A percentile compares a stretch with the other conserved stretches of the same genome.
Conservation (phyloP, 1,284 basidiomycete species). For the Singerocomus inundabilis region DNA sequence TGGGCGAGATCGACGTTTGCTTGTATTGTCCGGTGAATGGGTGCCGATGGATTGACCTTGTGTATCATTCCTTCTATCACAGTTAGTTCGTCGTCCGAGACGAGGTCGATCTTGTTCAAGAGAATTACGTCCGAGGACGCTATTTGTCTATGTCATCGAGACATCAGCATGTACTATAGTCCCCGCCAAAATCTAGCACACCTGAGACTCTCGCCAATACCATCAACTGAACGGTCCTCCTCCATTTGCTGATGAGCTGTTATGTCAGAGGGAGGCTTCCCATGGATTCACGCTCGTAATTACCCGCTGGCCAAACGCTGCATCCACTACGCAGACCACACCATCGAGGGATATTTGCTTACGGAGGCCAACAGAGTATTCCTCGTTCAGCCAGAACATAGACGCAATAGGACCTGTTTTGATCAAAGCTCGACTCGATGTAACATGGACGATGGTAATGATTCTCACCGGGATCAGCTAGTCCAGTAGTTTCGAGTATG, state of each 20-base stretch:
- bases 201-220: conserved; percentile 76
- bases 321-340: conserved; percentile 90
- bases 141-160: conserved; percentile 66
- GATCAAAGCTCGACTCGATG: not conserved
- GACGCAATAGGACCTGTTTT: conserved; percentile 71
- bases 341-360: conserved; percentile 81
- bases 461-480: conserved; percentile 82
- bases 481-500: conserved; percentile 87
- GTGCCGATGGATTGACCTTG: conserved; percentile 75
- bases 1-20: conserved; percentile 67
- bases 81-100: conserved; percentile 39
- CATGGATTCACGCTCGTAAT: conserved; percentile 10
- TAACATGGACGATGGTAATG: not conserved
- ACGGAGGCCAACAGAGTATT: conserved; percentile 69
- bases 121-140: conserved; percentile 88
- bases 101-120: conserved; percentile 85
- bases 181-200: conserved; percentile 32
- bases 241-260: conserved; percentile 68
- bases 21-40: conserved; percentile 68
- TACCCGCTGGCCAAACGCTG: conserved; percentile 79
- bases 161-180: not conserved
- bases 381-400: conserved; percentile 92
- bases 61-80: conserved; percentile 60
- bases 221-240: conserved; percentile 65
- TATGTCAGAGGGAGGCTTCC: conserved; percentile 8